These are phyloP conservation scores for Fusarium sp. DNA, from an alignment of 2,329 filamentous ascomycete species.

Conservation along the genomic window DNA sequence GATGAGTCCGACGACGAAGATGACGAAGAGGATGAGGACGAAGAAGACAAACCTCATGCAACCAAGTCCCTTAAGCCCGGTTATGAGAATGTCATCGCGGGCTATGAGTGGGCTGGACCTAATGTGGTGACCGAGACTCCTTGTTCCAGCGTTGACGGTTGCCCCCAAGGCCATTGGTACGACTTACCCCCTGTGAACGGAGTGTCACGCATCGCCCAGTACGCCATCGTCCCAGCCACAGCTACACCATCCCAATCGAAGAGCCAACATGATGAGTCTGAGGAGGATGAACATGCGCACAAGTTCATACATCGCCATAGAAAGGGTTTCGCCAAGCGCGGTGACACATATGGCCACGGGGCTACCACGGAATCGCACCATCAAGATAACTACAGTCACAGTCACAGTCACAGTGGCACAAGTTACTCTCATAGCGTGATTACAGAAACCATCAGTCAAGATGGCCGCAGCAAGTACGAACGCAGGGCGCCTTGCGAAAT, in stretches of 20 bases:
- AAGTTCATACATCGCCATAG: neutral
- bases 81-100: slow-evolving; percentile 6
- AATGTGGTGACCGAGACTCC: slow-evolving; percentile 5
- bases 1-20: too few species aligned
- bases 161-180: slow-evolving; percentile 2
- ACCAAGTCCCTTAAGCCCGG: slow-evolving; percentile 1
- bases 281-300: neutral
- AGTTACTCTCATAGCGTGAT: neutral
- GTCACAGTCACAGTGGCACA: too few species aligned
- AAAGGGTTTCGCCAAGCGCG: neutral
- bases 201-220: slow-evolving; percentile 1
- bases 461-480: neutral
- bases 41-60: neutral
- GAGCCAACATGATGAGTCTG: neutral
- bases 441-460: neutral
- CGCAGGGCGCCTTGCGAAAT: neutral
- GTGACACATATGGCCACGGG: neutral
- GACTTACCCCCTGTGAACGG: neutral
- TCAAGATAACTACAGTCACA: too few species aligned
- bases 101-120: slow-evolving; percentile 10
- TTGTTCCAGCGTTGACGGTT: neutral
- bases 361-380: too few species aligned
- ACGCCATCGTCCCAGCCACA: neutral
- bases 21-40: neutral
- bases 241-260: neutral